Base-by-base conservation (phyloP, 2,329 filamentous ascomycete genomes). In the Boeremia exigua region DNA sequence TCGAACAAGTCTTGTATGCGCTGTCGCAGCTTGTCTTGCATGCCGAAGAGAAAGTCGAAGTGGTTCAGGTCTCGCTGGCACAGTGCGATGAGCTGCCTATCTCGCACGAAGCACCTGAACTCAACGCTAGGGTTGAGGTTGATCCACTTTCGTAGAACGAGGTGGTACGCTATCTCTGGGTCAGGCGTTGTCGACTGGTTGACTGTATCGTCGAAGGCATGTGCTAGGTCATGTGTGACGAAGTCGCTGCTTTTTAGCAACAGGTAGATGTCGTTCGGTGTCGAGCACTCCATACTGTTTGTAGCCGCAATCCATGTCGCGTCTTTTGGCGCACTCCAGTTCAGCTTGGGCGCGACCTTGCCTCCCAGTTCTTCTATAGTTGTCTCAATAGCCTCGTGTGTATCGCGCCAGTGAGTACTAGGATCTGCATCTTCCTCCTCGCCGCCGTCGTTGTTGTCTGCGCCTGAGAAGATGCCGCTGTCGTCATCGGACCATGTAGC, bases 251-350 rank as follows among this genome's bases (percentile, higher is more conserved):
- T 93, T 79, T 99, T 99, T 12, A 99, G 83, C 1, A 99, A 84
- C 14, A 98, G 83, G 71, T 98, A 99, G 39, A 99, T 86, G 69
- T 99, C 95, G 73, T 95, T 96, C 2, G 95, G 86, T 0, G 86
- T 87, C 4, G 87, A 88, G 77, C 95, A 99, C 75, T 96, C 92
- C 78, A 97, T 89, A 42, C 91, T 96, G 76, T 99, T 99, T 77
- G 82, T 94, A 73, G 84, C 78, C 77, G 88, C 77, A 75, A 99
- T 97, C 89, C 92, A 97, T 19, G 90, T 91, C 8, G 95, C 95
- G 72, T 99, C 95, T 75, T 97, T 96, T 4, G 95, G 95, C 4
- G 92, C 88, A 6, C 93, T 97, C 95, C 95, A 99, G 79, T 98
- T 98, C 42, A 99, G 80, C 77, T 99, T 99, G 0, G 95, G 95